These are phyloP conservation scores for Phialophora chinensis DNA, from an alignment of 2,329 filamentous ascomycete species.

Conservation along the genomic window DNA sequence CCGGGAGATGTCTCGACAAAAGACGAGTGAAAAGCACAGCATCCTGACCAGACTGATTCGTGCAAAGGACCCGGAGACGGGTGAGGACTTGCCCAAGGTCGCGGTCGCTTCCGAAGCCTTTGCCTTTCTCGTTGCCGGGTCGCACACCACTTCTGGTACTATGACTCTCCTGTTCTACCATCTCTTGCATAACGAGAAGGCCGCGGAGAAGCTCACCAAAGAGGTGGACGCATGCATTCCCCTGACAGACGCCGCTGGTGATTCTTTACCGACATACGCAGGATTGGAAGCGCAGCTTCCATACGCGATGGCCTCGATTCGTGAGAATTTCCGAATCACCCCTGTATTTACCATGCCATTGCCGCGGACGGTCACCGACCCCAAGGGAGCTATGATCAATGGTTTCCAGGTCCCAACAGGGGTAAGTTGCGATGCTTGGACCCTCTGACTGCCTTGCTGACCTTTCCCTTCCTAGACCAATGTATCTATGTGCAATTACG, in stretches of 20 bases:
- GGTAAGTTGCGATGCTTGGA: constrained; percentile 13
- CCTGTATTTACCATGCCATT: constrained; percentile 26
- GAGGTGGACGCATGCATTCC: constrained; percentile 12
- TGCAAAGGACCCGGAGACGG: constrained; percentile 26
- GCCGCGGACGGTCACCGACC: constrained; percentile 15
- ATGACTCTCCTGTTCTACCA: constrained; percentile 51
- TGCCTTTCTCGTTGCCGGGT: constrained; percentile 41
- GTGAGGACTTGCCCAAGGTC: constrained; percentile 18
- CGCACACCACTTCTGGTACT: constrained; percentile 51
- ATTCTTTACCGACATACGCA: constrained; percentile 14
- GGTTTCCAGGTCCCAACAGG: constrained; percentile 21
- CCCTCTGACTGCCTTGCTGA: neutral
- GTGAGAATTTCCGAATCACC: constrained; percentile 22
- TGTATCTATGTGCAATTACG: constrained; percentile 23
- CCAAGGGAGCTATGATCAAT: constrained; percentile 16
- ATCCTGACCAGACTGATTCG: constrained; percentile 24
- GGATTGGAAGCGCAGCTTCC: constrained; percentile 29
- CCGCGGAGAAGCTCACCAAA: constrained; percentile 19
- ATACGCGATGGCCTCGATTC: constrained; percentile 23
- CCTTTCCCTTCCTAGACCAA: constrained; percentile 8
- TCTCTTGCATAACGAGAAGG: constrained; percentile 41
- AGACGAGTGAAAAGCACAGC: constrained; percentile 21
- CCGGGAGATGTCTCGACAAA: constrained; percentile 18
- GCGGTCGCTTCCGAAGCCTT: constrained; percentile 27
- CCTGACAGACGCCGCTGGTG: neutral